Base-by-base conservation (phyloP, 129 eudicot genomes). In the Solidago caesia region DNA sequence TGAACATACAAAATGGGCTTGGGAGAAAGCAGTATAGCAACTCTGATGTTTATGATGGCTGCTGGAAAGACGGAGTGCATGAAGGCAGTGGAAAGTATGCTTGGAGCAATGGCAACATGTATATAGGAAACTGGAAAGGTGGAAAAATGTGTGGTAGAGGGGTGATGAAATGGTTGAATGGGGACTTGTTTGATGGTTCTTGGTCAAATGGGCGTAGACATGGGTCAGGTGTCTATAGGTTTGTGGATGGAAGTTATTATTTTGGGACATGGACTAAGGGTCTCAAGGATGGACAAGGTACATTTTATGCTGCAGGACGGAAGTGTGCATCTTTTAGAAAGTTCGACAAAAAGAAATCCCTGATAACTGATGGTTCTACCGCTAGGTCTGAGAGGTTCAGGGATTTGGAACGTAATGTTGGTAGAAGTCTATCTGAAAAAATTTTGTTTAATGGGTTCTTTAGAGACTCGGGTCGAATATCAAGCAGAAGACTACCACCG, bases 141-240 rank as follows among this genome's bases (percentile, higher is more conserved):
- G 99, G 99, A 64, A 82, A 59, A 75, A 91, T 91, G 97, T 84
- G 86, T 81, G 99, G 97, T 15, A 84, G 90, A 86, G 99, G 99
- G 62, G 95, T 91, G 56, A 91, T 95, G 97, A 85, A 87, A 79
- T 95, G 97, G 97, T 52, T 75, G 9, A 89, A 95, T 75, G 97
- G 99, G 27, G 97, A 95, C 79, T 74, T 91, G 27, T 95, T 89
- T 84, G 97, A 95, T 83, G 99, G 99, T 6, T 85, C 77, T 75
- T 95, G 99, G 99, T 79, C 81, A 52, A 83, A 89, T 70, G 99
- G 97, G 26, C 69, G 72, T 64, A 84, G 89, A 74, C 90, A 95
- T 77, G 99, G 99, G 43, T 78, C 96, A 26, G 99, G 99, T 46
- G 87, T 84, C 44, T 95, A 91, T 68, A 83, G 94, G 81, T 91